Evolutionary conservation across 768 basidiomycete genomes (phyloP).

Genomic region (Strobilomyces dryophilus): DNA sequence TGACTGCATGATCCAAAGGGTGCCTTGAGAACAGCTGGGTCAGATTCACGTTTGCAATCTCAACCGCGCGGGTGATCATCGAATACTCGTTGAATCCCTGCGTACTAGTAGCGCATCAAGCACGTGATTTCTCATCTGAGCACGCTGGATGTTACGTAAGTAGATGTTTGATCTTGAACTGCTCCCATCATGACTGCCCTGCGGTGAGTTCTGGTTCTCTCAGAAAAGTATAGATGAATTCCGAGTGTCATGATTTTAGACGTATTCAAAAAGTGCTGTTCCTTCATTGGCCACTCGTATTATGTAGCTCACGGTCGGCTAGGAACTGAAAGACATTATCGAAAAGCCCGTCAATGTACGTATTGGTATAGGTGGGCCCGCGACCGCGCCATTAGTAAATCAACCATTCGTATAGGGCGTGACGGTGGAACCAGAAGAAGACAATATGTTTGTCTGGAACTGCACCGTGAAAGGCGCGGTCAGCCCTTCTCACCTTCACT

Average conservation of each 20-base stretch:
- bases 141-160: neutral
- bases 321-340: constrained; percentile 68
- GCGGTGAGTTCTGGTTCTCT: constrained; percentile 26
- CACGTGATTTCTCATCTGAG: constrained; percentile 14
- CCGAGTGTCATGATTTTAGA: constrained; percentile 36
- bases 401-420: constrained; percentile 46
- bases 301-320: constrained; percentile 7
- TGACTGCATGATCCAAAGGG: no score
- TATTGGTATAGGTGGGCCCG: constrained; percentile 10
- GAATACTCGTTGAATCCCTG: no score
- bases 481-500: constrained; percentile 24
- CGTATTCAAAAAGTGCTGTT: constrained; percentile 69
- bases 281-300: constrained; percentile 1
- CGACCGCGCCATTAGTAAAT: constrained; percentile 7
- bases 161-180: neutral
- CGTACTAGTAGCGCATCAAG: neutral
- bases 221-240: neutral
- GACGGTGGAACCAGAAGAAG: constrained; percentile 57
- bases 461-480: constrained; percentile 74
- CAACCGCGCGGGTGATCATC: no score
- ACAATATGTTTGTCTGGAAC: constrained; percentile 75
- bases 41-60: no score
- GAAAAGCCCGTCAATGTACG: constrained; percentile 63
- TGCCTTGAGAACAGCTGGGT: no score
- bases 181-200: constrained; percentile 35